Evolutionary conservation across 371 early-diverging fungal genomes (phyloP).

Genomic region (Lichtheimia ornata): DNA sequence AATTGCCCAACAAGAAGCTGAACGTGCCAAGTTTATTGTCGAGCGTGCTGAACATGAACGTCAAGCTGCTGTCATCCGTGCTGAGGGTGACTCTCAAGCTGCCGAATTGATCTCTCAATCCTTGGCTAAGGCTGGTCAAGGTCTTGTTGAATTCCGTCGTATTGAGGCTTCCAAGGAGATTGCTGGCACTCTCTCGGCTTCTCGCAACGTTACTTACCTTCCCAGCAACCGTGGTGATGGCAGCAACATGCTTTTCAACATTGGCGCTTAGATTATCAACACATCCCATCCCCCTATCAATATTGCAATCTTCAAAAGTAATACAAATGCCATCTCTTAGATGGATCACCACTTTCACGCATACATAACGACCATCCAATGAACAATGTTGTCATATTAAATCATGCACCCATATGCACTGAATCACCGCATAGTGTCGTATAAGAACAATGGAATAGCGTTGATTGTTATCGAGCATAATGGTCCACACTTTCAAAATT

Average conservation of each 20-base stretch:
- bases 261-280: conserved; percentile 31
- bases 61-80: conserved; percentile 95
- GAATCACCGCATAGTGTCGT: too few relatives aligned
- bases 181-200: conserved; percentile 83
- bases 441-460: too few relatives aligned
- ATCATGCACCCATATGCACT: too few relatives aligned
- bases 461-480: too few relatives aligned
- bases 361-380: too few relatives aligned
- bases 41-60: conserved; percentile 97
- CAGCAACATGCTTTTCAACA: conserved; percentile 58
- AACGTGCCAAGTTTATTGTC: conserved; percentile 93
- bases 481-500: too few relatives aligned
- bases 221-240: conserved; percentile 62
- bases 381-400: too few relatives aligned
- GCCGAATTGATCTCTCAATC: conserved; percentile 89
- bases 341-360: too few relatives aligned
- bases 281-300: neutral
- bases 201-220: conserved; percentile 92
- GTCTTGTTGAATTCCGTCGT: conserved; percentile 93
- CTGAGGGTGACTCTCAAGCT: conserved; percentile 96
- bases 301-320: neutral
- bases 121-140: conserved; percentile 86
- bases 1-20: conserved; percentile 96
- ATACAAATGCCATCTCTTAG: too few relatives aligned
- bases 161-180: conserved; percentile 98